A percentile compares a stretch with the other conserved stretches of the same genome.
Conservation (phyloP, 1,284 basidiomycete species). For the Leccinum griseonigrum region DNA sequence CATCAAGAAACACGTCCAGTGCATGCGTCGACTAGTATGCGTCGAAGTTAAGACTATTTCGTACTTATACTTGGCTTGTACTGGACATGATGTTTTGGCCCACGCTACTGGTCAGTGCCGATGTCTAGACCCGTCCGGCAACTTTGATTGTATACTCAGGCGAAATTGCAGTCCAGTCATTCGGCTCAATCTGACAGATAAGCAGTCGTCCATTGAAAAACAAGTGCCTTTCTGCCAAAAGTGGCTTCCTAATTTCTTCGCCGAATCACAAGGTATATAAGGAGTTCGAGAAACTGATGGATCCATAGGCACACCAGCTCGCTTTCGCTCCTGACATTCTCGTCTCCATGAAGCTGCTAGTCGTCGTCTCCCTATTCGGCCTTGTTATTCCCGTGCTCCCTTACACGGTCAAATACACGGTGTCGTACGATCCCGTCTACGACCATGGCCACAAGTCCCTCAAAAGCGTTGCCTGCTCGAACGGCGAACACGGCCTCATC, state of each 20-base stretch:
- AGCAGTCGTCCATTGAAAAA: not conserved
- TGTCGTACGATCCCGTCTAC: conserved; percentile 32
- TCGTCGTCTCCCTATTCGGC: conserved; percentile 1
- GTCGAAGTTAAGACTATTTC: conserved; percentile 65
- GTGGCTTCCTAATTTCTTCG: not conserved
- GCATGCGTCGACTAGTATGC: conserved; percentile 80
- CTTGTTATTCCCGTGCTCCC: conserved; percentile 7
- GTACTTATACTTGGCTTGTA: not conserved
- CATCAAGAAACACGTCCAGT: conserved; percentile 78
- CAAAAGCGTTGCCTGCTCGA: conserved; percentile 45
- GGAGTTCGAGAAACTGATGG: not conserved
- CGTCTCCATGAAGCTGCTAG: conserved; percentile 14
- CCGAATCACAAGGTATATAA: not conserved
- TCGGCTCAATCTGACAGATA: not conserved
- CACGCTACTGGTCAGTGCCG: not conserved
- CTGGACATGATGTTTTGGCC: not conserved
- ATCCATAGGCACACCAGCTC: not conserved
- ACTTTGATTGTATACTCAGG: not conserved
- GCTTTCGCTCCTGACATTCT: not conserved
- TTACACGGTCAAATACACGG: conserved; percentile 11
- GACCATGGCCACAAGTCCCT: conserved; percentile 37
- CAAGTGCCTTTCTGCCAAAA: not conserved
- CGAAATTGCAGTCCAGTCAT: not conserved
- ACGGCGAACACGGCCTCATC: conserved; percentile 39
- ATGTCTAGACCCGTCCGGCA: not conserved